A percentile compares a stretch with the other conserved stretches of the same genome.
These are phyloP conservation scores for Calycina herbarum DNA, from an alignment of 2,329 filamentous ascomycete genomes.

Conservation along the genomic window DNA sequence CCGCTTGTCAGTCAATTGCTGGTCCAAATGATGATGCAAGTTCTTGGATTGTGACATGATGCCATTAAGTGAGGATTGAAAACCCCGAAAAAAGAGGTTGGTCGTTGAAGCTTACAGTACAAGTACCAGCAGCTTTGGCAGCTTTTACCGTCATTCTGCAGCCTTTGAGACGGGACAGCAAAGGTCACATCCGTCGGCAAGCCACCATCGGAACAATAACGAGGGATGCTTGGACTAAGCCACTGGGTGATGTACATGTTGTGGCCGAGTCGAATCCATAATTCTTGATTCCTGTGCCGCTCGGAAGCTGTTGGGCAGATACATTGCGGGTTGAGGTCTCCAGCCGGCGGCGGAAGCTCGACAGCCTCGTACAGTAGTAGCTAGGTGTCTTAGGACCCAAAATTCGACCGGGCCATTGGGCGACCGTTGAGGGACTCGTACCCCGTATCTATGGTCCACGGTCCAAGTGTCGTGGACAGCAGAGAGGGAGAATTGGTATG, in stretches of 20 bases:
- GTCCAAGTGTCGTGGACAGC: too few relatives aligned
- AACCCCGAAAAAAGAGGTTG: background rate
- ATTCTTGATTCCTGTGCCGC: too few relatives aligned
- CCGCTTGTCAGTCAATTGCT: background rate
- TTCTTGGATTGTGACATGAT: background rate
- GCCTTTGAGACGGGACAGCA: background rate
- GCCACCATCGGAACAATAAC: conserved; percentile 7
- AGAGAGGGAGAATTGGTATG: background rate
- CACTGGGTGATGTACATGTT: background rate
- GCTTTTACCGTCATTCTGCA: background rate
- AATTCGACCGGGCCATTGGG: background rate
- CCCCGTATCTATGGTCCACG: background rate
- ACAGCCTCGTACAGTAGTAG: background rate
- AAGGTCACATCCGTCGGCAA: conserved; percentile 13
- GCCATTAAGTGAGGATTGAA: background rate
- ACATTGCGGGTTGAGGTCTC: conserved; percentile 1
- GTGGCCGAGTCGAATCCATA: background rate
- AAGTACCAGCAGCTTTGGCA: background rate
- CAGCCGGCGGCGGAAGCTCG: background rate
- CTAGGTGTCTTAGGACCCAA: background rate
- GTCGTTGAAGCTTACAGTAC: background rate
- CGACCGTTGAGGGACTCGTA: background rate
- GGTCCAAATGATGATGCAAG: background rate
- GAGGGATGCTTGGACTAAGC: background rate
- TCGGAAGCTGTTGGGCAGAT: conserved; percentile 5